Evolutionary conservation across 441 rosid species (phyloP).

Genomic region (Aleurites moluccanus): DNA sequence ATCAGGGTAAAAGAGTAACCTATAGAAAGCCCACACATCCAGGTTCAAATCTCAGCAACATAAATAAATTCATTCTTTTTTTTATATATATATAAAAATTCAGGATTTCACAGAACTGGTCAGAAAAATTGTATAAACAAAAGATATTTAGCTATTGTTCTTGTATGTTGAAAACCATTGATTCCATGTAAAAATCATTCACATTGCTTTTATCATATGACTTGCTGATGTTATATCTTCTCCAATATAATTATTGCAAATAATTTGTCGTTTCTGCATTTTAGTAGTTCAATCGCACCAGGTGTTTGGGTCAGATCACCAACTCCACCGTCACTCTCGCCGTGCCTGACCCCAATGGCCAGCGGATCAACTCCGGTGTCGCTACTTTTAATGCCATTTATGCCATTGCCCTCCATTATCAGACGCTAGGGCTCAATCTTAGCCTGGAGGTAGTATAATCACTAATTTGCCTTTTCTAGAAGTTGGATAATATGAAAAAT

Average conservation of each 20-base stretch:
- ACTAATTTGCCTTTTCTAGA: too few species aligned
- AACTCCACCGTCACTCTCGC: conserved; percentile 76
- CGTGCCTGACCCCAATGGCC: conserved; percentile 87
- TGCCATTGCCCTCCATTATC: conserved; percentile 63
- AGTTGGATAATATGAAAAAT: too few species aligned
- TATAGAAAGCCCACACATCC: too few species aligned
- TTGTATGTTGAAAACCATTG: conserved; percentile 48
- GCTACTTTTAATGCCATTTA: conserved; percentile 87
- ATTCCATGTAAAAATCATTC: not conserved
- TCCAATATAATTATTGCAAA: conserved; percentile 46
- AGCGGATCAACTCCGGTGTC: conserved; percentile 93
- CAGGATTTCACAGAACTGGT: conserved; percentile 59
- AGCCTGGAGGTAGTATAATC: conserved; percentile 42
- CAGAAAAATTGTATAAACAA: conserved; percentile 61
- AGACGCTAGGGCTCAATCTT: conserved; percentile 34
- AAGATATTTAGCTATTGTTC: conserved; percentile 82
- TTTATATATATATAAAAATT: too few species aligned
- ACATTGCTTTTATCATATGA: conserved; percentile 23
- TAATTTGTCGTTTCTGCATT: conserved; percentile 80
- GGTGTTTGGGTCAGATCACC: conserved; percentile 77
- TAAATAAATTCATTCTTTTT: too few species aligned
- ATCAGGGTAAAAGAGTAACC: too few species aligned
- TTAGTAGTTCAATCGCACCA: conserved; percentile 89
- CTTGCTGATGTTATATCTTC: conserved; percentile 23
- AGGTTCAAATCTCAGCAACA: too few species aligned